Percentiles rank a stretch among this genome's conserved stretches.
Evolutionary conservation across 495 filamentous ascomycete species (phyloP).

Genomic region (Corynascus novoguineensis): DNA sequence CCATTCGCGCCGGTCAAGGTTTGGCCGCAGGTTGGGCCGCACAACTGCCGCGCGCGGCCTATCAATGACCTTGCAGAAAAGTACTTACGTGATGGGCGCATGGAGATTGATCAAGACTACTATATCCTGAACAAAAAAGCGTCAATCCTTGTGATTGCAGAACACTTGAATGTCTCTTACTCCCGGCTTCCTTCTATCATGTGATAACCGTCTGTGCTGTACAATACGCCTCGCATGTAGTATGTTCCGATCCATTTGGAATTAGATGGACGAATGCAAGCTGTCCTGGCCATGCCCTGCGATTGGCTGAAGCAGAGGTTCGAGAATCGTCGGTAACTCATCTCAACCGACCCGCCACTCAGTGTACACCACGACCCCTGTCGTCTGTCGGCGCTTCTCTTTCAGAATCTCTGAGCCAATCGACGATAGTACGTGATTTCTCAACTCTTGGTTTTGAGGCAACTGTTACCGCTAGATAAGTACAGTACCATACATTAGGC

Average conservation of each 20-base stretch:
- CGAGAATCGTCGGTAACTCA: constrained; percentile 1
- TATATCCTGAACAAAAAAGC: too few relatives aligned
- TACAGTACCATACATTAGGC: not conserved
- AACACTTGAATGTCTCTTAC: too few relatives aligned
- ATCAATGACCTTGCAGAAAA: not conserved
- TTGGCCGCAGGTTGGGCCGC: constrained; percentile 29
- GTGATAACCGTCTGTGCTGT: too few relatives aligned
- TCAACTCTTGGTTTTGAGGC: not conserved
- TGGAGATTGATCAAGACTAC: too few relatives aligned
- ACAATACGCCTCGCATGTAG: not conserved
- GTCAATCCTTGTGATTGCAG: too few relatives aligned
- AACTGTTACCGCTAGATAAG: not conserved
- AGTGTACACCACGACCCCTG: not conserved
- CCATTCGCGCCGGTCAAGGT: too few relatives aligned
- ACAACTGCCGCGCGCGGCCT: constrained; percentile 1
- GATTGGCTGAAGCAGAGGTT: not conserved
- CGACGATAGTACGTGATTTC: not conserved
- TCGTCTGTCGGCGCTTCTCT: constrained; percentile 12
- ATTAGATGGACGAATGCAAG: constrained; percentile 4
- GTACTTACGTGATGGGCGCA: not conserved
- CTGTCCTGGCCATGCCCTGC: not conserved
- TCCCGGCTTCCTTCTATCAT: too few relatives aligned
- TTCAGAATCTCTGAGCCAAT: constrained; percentile 5
- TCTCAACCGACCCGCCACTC: not conserved
- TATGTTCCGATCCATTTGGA: not conserved